These are phyloP conservation scores for Arabidopsis suecica DNA, from an alignment of 345 rosid species.

Conservation along the genomic window DNA sequence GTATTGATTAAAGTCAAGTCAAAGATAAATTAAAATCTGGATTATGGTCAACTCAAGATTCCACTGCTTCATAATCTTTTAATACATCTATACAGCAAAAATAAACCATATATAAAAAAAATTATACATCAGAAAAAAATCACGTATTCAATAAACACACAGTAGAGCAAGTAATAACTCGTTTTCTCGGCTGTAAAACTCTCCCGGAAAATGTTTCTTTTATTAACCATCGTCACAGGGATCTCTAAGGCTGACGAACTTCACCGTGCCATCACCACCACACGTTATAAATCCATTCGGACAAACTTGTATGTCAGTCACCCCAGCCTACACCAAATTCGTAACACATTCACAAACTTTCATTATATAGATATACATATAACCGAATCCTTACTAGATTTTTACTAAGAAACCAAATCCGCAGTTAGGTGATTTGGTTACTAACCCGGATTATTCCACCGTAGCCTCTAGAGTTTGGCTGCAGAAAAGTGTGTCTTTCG, in stretches of 20 bases:
- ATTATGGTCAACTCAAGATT: conserved; percentile 14
- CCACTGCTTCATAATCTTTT: background rate
- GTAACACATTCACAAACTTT: too few species aligned
- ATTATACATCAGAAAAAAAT: conserved; percentile 1
- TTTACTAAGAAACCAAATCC: background rate
- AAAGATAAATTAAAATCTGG: conserved; percentile 11
- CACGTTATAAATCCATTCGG: conserved; percentile 79
- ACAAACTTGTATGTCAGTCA: conserved; percentile 83
- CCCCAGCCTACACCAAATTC: conserved; percentile 66
- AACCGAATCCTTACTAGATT: too few species aligned
- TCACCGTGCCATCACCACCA: conserved; percentile 89
- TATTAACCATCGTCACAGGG: conserved; percentile 24
- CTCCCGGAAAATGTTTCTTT: conserved; percentile 18
- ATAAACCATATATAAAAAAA: background rate
- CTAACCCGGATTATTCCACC: conserved; percentile 86
- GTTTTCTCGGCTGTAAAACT: conserved; percentile 1
- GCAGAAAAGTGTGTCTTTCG: conserved; percentile 83
- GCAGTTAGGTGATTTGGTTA: background rate
- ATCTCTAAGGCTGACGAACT: conserved; percentile 61
- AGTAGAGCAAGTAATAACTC: background rate
- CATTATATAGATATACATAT: too few species aligned
- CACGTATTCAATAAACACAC: conserved; percentile 4
- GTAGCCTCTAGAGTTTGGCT: conserved; percentile 80
- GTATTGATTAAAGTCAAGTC: conserved; percentile 27
- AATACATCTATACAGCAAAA: conserved; percentile 17